These are phyloP conservation scores for Tetrapisispora phaffii DNA, from an alignment of 805 yeast species.

Conservation along the genomic window DNA sequence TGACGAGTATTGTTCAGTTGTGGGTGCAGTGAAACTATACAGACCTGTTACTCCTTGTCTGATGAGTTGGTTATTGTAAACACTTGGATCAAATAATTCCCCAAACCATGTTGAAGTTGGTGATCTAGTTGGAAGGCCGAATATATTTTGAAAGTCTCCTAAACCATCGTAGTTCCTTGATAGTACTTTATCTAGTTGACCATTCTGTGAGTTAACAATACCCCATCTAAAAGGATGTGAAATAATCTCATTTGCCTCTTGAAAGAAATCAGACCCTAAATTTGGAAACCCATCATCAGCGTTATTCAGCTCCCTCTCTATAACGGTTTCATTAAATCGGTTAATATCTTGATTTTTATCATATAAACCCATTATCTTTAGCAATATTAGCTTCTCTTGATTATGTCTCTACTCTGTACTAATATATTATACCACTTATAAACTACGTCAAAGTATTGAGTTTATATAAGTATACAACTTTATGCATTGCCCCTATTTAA, in stretches of 20 bases:
- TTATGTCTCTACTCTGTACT: no score
- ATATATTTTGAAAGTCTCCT: background rate
- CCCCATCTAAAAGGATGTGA: background rate
- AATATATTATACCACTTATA: no score
- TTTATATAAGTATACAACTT: no score
- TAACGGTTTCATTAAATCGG: background rate
- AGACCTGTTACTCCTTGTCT: constrained; percentile 31
- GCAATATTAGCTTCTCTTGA: background rate
- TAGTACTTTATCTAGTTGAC: background rate
- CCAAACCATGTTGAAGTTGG: background rate
- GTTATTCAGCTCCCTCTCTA: background rate
- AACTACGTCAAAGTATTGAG: no score
- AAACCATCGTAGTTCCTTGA: background rate
- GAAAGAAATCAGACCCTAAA: background rate
- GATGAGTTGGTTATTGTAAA: background rate
- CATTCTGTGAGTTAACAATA: background rate
- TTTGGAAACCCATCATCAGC: background rate
- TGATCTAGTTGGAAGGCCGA: background rate
- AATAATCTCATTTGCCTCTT: background rate
- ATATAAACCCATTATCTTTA: constrained; percentile 1
- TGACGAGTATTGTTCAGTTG: constrained; percentile 44
- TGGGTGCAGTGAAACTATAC: constrained; percentile 47
- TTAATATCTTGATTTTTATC: background rate
- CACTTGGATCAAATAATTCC: background rate
- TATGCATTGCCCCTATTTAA: no score